Percentiles rank a stretch among this genome's conserved stretches.
These are phyloP conservation scores for Beauveria rudraprayagi DNA, from an alignment of 2,329 filamentous ascomycete genomes.

Conservation along the genomic window DNA sequence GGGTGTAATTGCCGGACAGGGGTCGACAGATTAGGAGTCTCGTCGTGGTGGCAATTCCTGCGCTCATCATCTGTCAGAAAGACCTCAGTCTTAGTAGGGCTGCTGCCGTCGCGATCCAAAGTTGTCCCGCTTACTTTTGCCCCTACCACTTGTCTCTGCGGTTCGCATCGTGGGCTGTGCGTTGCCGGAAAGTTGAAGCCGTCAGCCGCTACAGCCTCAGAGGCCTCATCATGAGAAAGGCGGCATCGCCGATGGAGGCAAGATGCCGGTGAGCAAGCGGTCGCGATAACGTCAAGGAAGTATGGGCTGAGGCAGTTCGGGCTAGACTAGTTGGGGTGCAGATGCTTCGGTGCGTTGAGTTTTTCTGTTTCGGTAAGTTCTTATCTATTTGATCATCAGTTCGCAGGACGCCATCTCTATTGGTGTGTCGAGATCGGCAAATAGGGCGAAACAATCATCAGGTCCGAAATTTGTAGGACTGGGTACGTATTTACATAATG, in stretches of 20 bases:
- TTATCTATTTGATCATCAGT: neutral
- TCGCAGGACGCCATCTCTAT: neutral
- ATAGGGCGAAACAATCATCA: neutral
- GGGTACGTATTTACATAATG: neutral
- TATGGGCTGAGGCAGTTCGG: too few relatives aligned
- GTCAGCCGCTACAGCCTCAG: too few relatives aligned
- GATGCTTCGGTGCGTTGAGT: too few relatives aligned
- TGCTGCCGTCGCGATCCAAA: neutral
- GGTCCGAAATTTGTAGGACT: neutral
- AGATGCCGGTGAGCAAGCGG: too few relatives aligned
- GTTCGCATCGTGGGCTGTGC: neutral
- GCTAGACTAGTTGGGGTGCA: too few relatives aligned
- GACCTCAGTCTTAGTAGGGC: neutral
- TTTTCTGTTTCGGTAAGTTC: too few relatives aligned
- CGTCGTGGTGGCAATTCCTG: neutral
- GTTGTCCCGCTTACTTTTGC: neutral
- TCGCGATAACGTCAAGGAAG: too few relatives aligned
- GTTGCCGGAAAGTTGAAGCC: too few relatives aligned
- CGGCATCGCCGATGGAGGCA: too few relatives aligned
- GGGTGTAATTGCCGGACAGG: neutral
- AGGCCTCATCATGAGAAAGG: too few relatives aligned
- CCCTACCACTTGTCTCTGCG: neutral
- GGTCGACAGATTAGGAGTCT: neutral
- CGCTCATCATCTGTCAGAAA: neutral
- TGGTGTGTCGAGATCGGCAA: neutral